phyloP scores from a whole-genome alignment of 352 stramenopile species.

The Thalassiosira livingstoniorum region DNA sequence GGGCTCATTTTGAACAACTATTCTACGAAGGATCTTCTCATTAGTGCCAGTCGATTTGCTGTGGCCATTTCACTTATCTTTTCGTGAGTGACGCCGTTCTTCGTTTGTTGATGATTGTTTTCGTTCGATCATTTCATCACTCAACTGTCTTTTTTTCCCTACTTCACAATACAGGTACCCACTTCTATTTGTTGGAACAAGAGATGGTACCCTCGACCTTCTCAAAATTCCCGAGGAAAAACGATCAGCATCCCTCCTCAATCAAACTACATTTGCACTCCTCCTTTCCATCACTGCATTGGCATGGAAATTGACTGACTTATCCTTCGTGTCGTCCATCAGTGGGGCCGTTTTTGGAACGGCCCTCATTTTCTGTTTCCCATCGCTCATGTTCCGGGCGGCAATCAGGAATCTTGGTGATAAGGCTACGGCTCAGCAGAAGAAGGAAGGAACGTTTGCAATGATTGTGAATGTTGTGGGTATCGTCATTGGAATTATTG shows the following conservation, averaged over 20 bases:
- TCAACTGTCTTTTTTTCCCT: constrained; percentile 9
- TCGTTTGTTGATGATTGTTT: neutral
- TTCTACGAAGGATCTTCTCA: constrained; percentile 81
- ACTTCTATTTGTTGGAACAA: constrained; percentile 73
- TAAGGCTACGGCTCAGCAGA: constrained; percentile 44
- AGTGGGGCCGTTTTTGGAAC: constrained; percentile 80
- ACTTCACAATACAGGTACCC: constrained; percentile 57
- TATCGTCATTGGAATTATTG: constrained; percentile 52
- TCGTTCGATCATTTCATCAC: neutral
- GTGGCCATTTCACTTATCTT: constrained; percentile 86
- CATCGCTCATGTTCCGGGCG: constrained; percentile 78
- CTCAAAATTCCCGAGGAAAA: constrained; percentile 60
- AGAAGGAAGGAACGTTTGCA: constrained; percentile 41
- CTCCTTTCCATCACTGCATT: constrained; percentile 72
- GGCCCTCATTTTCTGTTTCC: constrained; percentile 79
- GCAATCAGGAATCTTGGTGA: constrained; percentile 63
- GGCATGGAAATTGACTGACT: constrained; percentile 74
- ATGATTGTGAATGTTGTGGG: constrained; percentile 56
- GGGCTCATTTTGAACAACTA: constrained; percentile 87
- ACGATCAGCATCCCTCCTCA: constrained; percentile 42
- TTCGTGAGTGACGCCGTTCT: constrained; percentile 57
- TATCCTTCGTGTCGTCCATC: constrained; percentile 77
- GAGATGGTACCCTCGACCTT: constrained; percentile 70
- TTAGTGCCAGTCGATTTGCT: constrained; percentile 78
- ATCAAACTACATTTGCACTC: constrained; percentile 60